Base-by-base conservation (phyloP, 805 yeast genomes). In the Monosporozyma aquatica region DNA sequence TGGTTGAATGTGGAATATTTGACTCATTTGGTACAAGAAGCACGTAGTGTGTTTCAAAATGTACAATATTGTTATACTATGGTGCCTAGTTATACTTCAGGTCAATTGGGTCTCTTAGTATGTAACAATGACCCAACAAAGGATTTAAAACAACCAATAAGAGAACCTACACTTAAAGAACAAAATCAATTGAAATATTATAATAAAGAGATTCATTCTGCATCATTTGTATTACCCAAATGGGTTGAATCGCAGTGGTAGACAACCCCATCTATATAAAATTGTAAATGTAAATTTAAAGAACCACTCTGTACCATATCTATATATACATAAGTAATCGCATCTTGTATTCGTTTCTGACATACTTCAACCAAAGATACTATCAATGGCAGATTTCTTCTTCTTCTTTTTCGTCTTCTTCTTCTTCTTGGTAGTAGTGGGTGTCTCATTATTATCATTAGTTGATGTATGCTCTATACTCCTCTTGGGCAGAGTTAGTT, bases 31-130 rank as follows among this genome's bases (percentile, higher is more conserved):
- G 59, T 73, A 46, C 49, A 57, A 6, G 73, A 72, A 35, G 80
- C 80, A 30, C 54, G 62, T 21, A 56, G 62, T 15, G 85, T 82
- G 2, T 83, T 83, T 58, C 68, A 74, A 11, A 71, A 70, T 43
- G 82, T 80, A 3, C 67, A 72, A 50, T 82, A 82, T 58, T 72
- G 83, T 50, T 85, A 82, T 61, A 81, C 90, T 47, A 81, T 85
- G 52, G 86, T 86, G 62, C 95, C 95, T 30, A 76, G 86, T 11
- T 86, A 86, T 62, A 85, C 95, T 3, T 80, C 90, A 6, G 95
- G 95, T 13, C 95, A 85, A 62, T 71, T 86, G 48, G 95, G 95
- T 1, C 68, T 86, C 43, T 70, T 86, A 59, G 74, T 84, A 18
- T 83, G 90, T 47, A 71, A 81, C 33, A 80, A 79, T 55, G 74